A percentile compares a stretch with the other conserved stretches of the same genome.
Evolutionary conservation across 495 filamentous ascomycete species (phyloP).

Genomic region (Aspergillus egyptiacus): DNA sequence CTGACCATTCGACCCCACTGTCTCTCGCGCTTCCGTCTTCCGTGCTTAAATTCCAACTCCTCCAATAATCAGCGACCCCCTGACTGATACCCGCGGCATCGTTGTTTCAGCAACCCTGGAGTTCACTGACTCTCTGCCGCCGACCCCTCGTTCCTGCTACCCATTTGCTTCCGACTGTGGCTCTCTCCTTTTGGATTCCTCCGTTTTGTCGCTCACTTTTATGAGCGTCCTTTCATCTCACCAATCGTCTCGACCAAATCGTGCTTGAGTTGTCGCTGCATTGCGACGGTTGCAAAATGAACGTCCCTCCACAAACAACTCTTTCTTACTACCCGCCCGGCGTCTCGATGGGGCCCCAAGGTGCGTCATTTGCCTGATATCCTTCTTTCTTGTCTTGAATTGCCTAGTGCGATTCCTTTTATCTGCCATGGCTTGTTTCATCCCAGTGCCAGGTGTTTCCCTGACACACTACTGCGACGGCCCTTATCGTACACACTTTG

Average conservation of each 20-base stretch:
- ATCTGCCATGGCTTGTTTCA: slow-evolving; percentile 16
- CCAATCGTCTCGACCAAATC: slow-evolving; percentile 12
- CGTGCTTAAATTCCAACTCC: slow-evolving; percentile 14
- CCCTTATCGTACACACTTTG: not conserved
- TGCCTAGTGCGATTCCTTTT: slow-evolving; percentile 10
- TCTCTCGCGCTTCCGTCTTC: slow-evolving; percentile 3
- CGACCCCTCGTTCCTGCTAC: not conserved
- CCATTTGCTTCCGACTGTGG: slow-evolving; percentile 5
- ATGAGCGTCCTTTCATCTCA: slow-evolving; percentile 3
- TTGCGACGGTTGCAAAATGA: slow-evolving; percentile 28
- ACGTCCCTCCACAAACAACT: slow-evolving; percentile 32
- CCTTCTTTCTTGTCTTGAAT: slow-evolving; percentile 6
- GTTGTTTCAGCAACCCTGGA: slow-evolving; percentile 21
- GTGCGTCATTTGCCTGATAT: slow-evolving; percentile 30
- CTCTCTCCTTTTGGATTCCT: slow-evolving; percentile 7
- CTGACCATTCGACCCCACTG: too few relatives aligned
- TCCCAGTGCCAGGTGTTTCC: slow-evolving; percentile 6
- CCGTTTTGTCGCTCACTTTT: slow-evolving; percentile 7
- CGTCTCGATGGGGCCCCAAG: slow-evolving; percentile 34
- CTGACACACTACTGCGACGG: slow-evolving; percentile 8
- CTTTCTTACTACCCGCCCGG: slow-evolving; percentile 31
- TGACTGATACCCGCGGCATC: slow-evolving; percentile 20
- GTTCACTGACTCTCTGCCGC: slow-evolving; percentile 6
- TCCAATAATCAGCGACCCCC: slow-evolving; percentile 12
- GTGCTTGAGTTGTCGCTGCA: slow-evolving; percentile 18